A percentile compares a stretch with the other conserved stretches of the same genome.
These are phyloP conservation scores for Curvularia eragrostidis DNA, from an alignment of 2,329 filamentous ascomycete genomes.

Conservation along the genomic window DNA sequence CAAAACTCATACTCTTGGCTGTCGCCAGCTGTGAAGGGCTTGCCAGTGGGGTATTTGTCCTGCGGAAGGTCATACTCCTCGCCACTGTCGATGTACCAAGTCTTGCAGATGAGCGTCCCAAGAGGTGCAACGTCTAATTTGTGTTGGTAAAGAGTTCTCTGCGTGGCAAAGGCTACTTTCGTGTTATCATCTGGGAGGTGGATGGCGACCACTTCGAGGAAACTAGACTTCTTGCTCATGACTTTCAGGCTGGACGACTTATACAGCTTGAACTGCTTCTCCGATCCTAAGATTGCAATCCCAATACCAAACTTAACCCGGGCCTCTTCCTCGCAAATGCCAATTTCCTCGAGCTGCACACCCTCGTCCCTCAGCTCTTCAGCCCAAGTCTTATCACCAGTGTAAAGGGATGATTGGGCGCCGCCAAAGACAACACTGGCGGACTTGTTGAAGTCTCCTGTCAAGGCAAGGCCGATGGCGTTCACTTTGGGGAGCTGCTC, in stretches of 20 bases:
- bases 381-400: constrained; percentile 53
- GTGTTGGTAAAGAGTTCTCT: constrained; percentile 41
- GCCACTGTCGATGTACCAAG: constrained; percentile 56
- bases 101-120: constrained; percentile 61
- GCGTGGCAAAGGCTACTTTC: constrained; percentile 56
- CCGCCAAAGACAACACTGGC: constrained; percentile 73
- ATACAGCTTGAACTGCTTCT: constrained; percentile 51
- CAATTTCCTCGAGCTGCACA: constrained; percentile 31
- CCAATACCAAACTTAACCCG: constrained; percentile 59
- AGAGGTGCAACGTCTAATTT: constrained; percentile 57
- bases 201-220: constrained; percentile 57
- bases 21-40: constrained; percentile 27
- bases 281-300: constrained; percentile 55
- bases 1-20: constrained; percentile 63
- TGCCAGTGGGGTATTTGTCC: constrained; percentile 36
- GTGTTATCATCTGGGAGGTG: constrained; percentile 53
- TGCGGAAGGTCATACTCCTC: constrained; percentile 49
- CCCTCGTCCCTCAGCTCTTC: constrained; percentile 32
- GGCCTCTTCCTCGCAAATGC: constrained; percentile 57
- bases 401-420: constrained; percentile 53
- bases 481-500: constrained; percentile 69
- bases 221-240: constrained; percentile 28
- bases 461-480: constrained; percentile 62
- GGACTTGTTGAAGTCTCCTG: constrained; percentile 82
- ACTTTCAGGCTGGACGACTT: constrained; percentile 26